Base-by-base conservation (phyloP, 495 filamentous ascomycete genomes). In the Lasiosphaeria miniovina region DNA sequence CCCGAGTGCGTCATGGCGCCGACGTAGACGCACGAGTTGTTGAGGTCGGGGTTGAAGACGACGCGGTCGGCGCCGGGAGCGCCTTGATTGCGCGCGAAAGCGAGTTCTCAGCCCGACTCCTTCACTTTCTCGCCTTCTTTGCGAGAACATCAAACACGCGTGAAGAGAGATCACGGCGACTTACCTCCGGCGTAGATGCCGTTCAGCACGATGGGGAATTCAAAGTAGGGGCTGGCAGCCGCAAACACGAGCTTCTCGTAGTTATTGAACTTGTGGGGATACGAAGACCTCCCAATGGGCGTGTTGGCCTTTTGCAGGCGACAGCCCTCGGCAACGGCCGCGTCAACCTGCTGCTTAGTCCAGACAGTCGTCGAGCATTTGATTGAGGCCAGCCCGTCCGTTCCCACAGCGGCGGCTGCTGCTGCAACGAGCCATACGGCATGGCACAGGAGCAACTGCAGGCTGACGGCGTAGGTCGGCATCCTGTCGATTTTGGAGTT, bases 191-290 rank as follows among this genome's bases (percentile, higher is more conserved):
- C 12, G 43, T 46, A 46, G 5, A 46, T n/a, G 38, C 43, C 43
- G 11, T n/a, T n/a, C 12, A 64, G 11, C 3, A 71, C 49, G 49
- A 71, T 67, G 54, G 69, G 69, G 34, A 71, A 71, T 35, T 71
- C 69, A 48, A 68, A 59, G 36, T 62, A 67, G 3, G 65, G 65
- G 3, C 65, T 62, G 3, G 56, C 45, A 1, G 54, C 46, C 10
- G 62, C 56, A 51, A 67, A 66, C 8, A 64, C 48, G 6, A 67
- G 52, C 11, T 41, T 50, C 43, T 66, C 61, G 40, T 52, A 59
- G 67, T 71, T 71, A 57, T 67, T 67, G 65, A 65, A 71, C n/a
- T 43, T 40, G 36, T 71, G 69, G 3, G 69, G 69, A 55, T 71
- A 71, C 32, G 61, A 65, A 52, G 60, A 62, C 10, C 32, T 58